Conservation (phyloP, 192 early-diverging fungal genomes). For the Coemansia sp. region DNA sequence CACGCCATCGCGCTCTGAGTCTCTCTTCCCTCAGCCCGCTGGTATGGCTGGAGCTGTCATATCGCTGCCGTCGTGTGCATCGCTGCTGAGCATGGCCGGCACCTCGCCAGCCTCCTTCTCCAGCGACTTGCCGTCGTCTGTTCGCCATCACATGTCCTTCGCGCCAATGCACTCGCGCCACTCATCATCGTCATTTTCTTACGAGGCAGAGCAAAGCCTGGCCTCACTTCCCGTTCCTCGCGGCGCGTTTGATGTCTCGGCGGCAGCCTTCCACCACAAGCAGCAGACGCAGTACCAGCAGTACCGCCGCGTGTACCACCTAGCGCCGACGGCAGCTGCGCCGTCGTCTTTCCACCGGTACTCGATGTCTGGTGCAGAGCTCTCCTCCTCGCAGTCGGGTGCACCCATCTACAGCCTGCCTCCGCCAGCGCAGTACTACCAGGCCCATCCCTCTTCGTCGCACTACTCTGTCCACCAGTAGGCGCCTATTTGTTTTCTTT, state of each 20-base stretch:
- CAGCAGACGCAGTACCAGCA: conserved; percentile 14
- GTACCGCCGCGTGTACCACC: conserved; percentile 16
- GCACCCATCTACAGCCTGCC: conserved; percentile 10
- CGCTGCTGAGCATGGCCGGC: conserved; percentile 53
- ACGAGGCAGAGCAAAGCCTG: neutral
- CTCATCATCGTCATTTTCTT: neutral
- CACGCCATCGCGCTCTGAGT: conserved; percentile 30
- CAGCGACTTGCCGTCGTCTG: neutral
- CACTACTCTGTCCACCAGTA: conserved; percentile 18
- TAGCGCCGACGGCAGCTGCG: conserved; percentile 20
- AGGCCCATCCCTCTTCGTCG: neutral
- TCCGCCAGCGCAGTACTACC: neutral
- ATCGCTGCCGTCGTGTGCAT: conserved; percentile 54
- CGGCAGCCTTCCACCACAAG: conserved; percentile 4
- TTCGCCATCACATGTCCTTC: neutral
- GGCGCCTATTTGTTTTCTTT: neutral
- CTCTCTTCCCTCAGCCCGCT: conserved; percentile 11
- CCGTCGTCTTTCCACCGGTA: conserved; percentile 26
- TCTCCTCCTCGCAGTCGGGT: conserved; percentile 4
- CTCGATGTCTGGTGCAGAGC: conserved; percentile 10
- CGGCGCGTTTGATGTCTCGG: conserved; percentile 7
- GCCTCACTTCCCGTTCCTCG: conserved; percentile 8
- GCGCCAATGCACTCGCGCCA: conserved; percentile 10
- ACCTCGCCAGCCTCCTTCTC: conserved; percentile 12
- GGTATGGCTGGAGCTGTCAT: conserved; percentile 3